Evolutionary conservation across 192 early-diverging fungal genomes (phyloP).

Genomic region (Backusella psychrophila): DNA sequence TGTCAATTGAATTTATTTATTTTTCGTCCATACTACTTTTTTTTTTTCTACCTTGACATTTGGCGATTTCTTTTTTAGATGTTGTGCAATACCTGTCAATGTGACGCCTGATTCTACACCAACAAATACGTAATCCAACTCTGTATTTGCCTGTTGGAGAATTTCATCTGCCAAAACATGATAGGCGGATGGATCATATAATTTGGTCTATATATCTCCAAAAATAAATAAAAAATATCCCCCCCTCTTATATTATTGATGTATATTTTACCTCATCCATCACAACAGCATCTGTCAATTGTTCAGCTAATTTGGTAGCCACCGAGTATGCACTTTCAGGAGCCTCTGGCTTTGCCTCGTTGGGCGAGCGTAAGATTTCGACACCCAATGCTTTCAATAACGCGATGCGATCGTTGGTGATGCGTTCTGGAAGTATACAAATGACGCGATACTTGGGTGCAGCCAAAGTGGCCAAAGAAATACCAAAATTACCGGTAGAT

Average conservation of each 20-base stretch:
- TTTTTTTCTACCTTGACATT: conserved; percentile 37
- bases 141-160: conserved; percentile 49
- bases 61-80: conserved; percentile 53
- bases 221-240: neutral
- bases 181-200: conserved; percentile 26
- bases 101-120: conserved; percentile 69
- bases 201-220: neutral
- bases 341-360: conserved; percentile 61
- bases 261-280: conserved; percentile 56
- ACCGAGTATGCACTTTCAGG: conserved; percentile 64
- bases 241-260: too few species aligned
- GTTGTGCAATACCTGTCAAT: conserved; percentile 58
- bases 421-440: conserved; percentile 69
- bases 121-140: conserved; percentile 60
- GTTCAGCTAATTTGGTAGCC: conserved; percentile 51
- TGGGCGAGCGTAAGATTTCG: conserved; percentile 70
- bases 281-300: conserved; percentile 50
- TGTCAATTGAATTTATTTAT: neutral
- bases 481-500: conserved; percentile 67
- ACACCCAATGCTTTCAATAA: conserved; percentile 65
- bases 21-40: neutral
- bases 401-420: conserved; percentile 63
- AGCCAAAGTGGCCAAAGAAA: conserved; percentile 61
- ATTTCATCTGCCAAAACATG: conserved; percentile 62
- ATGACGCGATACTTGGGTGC: conserved; percentile 47